Evolutionary conservation across 371 early-diverging fungal genomes (phyloP).

Genomic region (Smittium mucronatum): DNA sequence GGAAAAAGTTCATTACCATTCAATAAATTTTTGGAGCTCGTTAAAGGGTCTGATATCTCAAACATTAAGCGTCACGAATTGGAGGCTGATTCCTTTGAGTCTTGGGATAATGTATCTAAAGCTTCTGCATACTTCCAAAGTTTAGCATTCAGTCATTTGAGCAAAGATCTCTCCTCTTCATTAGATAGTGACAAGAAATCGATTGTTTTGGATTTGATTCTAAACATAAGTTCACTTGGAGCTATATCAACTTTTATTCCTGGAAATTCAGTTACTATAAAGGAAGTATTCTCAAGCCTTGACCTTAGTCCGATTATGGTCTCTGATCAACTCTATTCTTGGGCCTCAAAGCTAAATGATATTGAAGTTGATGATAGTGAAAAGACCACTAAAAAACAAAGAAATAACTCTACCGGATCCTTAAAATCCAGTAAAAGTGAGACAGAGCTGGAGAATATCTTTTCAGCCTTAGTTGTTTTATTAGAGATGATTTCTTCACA

Average conservation of each 20-base stretch:
- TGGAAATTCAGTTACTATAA: constrained; percentile 1
- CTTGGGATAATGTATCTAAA: neutral
- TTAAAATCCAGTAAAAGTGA: neutral
- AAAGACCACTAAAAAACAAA: neutral
- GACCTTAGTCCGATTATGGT: neutral
- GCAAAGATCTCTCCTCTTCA: neutral
- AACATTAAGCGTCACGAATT: neutral
- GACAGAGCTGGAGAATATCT: neutral
- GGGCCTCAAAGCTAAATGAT: neutral
- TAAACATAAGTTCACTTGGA: neutral
- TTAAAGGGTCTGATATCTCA: neutral
- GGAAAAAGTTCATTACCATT: neutral
- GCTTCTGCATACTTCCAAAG: neutral
- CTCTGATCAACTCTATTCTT: neutral
- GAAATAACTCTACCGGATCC: neutral
- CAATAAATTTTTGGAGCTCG: neutral
- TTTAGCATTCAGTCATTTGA: neutral
- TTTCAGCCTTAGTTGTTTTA: neutral
- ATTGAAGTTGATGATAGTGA: too few species aligned
- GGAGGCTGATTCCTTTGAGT: neutral
- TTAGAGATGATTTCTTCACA: constrained; percentile 1
- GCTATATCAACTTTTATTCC: neutral
- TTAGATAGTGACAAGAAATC: neutral
- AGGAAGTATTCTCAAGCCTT: neutral
- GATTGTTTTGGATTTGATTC: neutral